A percentile compares a stretch with the other conserved stretches of the same genome.
These are phyloP conservation scores for Lachancea waltii DNA, from an alignment of 805 yeast species.

Conservation along the genomic window DNA sequence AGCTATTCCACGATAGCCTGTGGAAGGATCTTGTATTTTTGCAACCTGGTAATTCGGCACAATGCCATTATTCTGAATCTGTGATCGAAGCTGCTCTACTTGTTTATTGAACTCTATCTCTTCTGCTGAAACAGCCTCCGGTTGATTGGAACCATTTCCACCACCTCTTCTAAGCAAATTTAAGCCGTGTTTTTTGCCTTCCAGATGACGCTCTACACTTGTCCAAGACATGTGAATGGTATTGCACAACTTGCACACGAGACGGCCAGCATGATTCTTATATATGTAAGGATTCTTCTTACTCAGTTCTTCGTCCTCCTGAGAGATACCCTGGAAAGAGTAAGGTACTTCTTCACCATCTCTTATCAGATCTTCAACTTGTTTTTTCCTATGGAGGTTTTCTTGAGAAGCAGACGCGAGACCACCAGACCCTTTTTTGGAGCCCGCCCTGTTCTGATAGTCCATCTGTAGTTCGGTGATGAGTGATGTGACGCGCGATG, in stretches of 20 bases:
- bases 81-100: conserved; percentile 15
- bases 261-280: conserved; percentile 72
- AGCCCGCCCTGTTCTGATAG: conserved; percentile 81
- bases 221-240: conserved; percentile 78
- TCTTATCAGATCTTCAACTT: conserved; percentile 55
- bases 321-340: conserved; percentile 40
- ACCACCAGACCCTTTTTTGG: conserved; percentile 89
- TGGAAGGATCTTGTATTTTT: conserved; percentile 58
- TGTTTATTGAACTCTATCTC: conserved; percentile 23
- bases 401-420: conserved; percentile 68
- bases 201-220: conserved; percentile 75
- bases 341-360: conserved; percentile 34
- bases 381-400: conserved; percentile 59
- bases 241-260: conserved; percentile 79
- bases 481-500: too few species aligned
- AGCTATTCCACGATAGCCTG: conserved; percentile 56
- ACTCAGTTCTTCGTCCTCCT: conserved; percentile 41
- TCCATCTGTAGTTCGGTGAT: too few species aligned
- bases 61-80: conserved; percentile 14
- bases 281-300: conserved; percentile 62
- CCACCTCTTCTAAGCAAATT: conserved; percentile 60
- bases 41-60: conserved; percentile 62
- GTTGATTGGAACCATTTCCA: conserved; percentile 23
- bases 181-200: conserved; percentile 76
- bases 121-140: conserved; percentile 22